A percentile compares a stretch with the other conserved stretches of the same genome.
These are phyloP conservation scores for Erysimum pusillum DNA, from an alignment of 441 rosid genomes.

Conservation along the genomic window DNA sequence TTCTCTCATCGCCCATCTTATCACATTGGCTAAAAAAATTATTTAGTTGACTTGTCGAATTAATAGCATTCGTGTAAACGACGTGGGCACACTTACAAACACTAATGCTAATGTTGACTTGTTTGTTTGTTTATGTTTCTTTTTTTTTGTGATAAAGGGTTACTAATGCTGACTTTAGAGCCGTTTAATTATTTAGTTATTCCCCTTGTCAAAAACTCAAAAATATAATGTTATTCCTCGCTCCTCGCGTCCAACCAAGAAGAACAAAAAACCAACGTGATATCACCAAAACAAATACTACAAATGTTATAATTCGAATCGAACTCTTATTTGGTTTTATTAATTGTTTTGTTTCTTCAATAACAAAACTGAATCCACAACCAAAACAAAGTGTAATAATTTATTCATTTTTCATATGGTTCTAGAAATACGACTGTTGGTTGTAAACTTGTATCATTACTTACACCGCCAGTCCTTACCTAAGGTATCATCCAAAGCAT, in stretches of 20 bases:
- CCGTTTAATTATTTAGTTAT: constrained; percentile 22
- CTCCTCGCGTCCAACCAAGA: constrained; percentile 19
- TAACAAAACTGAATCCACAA: background rate
- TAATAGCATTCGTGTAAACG: constrained; percentile 37
- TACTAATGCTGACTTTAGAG: constrained; percentile 29
- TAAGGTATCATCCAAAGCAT: background rate
- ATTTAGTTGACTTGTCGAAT: constrained; percentile 40
- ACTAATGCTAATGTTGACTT: constrained; percentile 20
- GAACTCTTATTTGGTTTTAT: background rate
- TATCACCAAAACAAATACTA: background rate
- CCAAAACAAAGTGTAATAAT: background rate
- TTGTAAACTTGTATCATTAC: background rate
- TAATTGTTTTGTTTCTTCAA: background rate
- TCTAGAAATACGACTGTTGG: background rate
- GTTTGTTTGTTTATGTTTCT: too few relatives aligned
- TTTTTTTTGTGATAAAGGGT: background rate
- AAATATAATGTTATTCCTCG: background rate
- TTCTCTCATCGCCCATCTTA: constrained; percentile 12
- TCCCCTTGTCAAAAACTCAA: too few relatives aligned
- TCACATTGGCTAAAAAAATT: background rate
- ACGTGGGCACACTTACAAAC: constrained; percentile 42
- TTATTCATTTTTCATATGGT: constrained; percentile 9
- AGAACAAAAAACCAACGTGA: constrained; percentile 10
- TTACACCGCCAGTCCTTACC: background rate
- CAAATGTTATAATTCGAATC: background rate